Percentiles rank a stretch among this genome's conserved stretches.
These are phyloP conservation scores for Potentilla sterilis DNA, from an alignment of 306 rosid species.

Conservation along the genomic window DNA sequence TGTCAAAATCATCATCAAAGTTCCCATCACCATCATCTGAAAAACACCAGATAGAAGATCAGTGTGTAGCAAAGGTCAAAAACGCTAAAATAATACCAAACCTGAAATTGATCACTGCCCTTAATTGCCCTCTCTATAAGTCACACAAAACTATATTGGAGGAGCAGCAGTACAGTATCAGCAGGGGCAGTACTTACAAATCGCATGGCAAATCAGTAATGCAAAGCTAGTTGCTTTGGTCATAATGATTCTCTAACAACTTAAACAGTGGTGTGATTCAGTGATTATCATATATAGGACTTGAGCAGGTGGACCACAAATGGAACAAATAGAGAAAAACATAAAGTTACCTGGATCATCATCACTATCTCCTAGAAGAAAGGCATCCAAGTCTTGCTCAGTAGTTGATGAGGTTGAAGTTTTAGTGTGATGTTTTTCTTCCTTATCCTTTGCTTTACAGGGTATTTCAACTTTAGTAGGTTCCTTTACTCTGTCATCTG, in stretches of 20 bases:
- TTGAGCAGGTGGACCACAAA: background rate
- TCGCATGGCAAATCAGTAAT: background rate
- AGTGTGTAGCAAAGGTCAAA: background rate
- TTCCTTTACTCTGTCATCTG: constrained; percentile 37
- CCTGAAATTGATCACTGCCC: background rate
- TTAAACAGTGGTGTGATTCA: background rate
- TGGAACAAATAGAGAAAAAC: background rate
- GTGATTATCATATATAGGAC: background rate
- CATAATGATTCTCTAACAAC: background rate
- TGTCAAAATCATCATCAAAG: constrained; percentile 55
- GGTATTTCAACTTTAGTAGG: constrained; percentile 36
- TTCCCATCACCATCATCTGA: constrained; percentile 42
- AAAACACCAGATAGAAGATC: constrained; percentile 28
- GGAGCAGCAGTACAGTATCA: background rate
- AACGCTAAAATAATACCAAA: background rate
- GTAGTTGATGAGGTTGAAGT: constrained; percentile 34
- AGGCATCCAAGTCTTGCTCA: constrained; percentile 65
- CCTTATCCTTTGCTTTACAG: constrained; percentile 37
- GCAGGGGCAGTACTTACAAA: background rate
- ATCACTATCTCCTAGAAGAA: constrained; percentile 62
- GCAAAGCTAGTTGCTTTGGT: background rate
- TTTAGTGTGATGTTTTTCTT: constrained; percentile 33
- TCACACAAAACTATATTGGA: background rate
- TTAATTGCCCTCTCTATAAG: background rate
- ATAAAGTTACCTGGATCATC: constrained; percentile 47